phyloP scores from a whole-genome alignment of 768 basidiomycete species.

The Boletus rufocinnamomeus region DNA sequence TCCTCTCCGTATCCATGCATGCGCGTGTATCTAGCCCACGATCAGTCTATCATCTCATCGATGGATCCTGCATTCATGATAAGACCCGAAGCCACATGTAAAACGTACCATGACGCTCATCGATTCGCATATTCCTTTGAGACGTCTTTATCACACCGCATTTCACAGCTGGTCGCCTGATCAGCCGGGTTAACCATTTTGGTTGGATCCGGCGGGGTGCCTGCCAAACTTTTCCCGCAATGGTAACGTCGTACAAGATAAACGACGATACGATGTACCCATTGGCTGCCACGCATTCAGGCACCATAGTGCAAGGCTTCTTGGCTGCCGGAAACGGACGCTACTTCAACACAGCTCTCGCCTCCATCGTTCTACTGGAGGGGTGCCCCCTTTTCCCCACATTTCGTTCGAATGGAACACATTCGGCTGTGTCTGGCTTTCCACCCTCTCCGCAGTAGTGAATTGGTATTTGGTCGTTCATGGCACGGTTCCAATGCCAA shows the following conservation, averaged over 20 bases:
- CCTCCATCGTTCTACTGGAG: constrained; percentile 1
- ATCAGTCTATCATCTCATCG: constrained; percentile 24
- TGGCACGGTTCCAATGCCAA: neutral
- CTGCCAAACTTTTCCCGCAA: constrained; percentile 1
- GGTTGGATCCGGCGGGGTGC: neutral
- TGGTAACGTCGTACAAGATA: neutral
- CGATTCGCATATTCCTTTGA: constrained; percentile 15
- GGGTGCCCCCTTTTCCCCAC: neutral
- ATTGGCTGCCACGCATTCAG: constrained; percentile 3
- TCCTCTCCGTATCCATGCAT: constrained; percentile 4
- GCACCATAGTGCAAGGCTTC: neutral
- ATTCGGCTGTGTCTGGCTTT: neutral
- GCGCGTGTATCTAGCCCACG: constrained; percentile 7
- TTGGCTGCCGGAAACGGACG: neutral
- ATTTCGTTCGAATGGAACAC: neutral
- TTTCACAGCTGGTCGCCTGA: constrained; percentile 16
- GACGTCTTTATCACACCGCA: constrained; percentile 16
- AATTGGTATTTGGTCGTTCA: neutral
- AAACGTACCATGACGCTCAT: constrained; percentile 13
- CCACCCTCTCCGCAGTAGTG: neutral
- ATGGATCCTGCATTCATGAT: constrained; percentile 16
- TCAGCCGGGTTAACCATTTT: constrained; percentile 10
- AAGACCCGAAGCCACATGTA: neutral
- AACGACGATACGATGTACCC: neutral
- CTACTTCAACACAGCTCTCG: neutral